These are phyloP conservation scores for Leishmania gerbilli DNA, from an alignment of 208 protist genomes.

Conservation along the genomic window DNA sequence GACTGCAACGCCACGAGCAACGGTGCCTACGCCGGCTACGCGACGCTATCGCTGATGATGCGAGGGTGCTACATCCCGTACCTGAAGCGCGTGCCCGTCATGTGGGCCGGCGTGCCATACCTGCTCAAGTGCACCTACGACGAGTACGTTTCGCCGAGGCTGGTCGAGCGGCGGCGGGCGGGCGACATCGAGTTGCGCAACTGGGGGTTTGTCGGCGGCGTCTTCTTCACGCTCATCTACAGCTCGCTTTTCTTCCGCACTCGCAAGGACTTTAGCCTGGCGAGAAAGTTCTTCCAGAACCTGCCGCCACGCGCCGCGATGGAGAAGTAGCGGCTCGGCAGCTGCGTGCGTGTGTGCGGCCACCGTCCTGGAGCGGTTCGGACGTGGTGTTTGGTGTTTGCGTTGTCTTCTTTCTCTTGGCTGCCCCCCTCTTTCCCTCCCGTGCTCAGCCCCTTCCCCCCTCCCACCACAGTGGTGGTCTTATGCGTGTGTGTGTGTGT, in stretches of 20 bases:
- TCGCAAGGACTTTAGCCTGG: slow-evolving; percentile 39
- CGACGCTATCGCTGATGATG: slow-evolving; percentile 69
- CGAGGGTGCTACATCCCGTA: slow-evolving; percentile 66
- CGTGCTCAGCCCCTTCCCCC: not conserved
- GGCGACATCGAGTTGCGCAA: slow-evolving; percentile 76
- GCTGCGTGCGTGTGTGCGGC: not conserved
- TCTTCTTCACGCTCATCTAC: slow-evolving; percentile 83
- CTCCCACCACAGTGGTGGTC: not conserved
- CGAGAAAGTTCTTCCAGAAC: slow-evolving; percentile 36
- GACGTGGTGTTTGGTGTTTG: not conserved
- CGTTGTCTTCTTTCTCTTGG: not conserved
- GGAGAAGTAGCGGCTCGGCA: not conserved
- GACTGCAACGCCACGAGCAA: slow-evolving; percentile 78
- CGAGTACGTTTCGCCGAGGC: slow-evolving; percentile 75
- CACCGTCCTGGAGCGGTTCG: not conserved
- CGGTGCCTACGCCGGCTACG: slow-evolving; percentile 73
- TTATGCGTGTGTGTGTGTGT: not conserved
- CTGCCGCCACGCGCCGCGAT: slow-evolving; percentile 11
- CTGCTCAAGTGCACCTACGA: slow-evolving; percentile 76
- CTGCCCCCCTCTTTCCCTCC: not conserved
- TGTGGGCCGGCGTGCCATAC: slow-evolving; percentile 62
- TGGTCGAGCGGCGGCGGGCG: slow-evolving; percentile 46
- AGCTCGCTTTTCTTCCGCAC: slow-evolving; percentile 67
- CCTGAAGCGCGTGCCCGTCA: slow-evolving; percentile 48
- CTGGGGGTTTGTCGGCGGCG: slow-evolving; percentile 82